A percentile compares a stretch with the other conserved stretches of the same genome.
These are phyloP conservation scores for Leishmania amazonensis DNA, from an alignment of 208 protist species.

Conservation along the genomic window DNA sequence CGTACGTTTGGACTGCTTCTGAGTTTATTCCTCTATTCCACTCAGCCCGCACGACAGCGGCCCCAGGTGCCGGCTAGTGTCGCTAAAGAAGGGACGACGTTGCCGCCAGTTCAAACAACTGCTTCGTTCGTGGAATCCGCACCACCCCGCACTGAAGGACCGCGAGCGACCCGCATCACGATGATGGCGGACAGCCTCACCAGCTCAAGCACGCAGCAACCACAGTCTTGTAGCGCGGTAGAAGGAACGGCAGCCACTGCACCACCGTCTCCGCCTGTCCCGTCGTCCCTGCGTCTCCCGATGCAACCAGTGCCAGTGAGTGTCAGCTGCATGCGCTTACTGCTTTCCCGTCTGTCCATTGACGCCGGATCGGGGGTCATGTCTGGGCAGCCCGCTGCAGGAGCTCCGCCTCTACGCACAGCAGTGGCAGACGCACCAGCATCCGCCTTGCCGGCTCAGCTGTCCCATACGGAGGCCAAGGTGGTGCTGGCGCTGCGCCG, in stretches of 20 bases:
- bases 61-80: background rate
- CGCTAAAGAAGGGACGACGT: background rate
- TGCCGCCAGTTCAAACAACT: background rate
- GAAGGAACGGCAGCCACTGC: background rate
- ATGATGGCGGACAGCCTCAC: background rate
- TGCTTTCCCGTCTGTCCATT: constrained; percentile 17
- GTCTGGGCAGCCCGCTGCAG: background rate
- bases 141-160: background rate
- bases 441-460: background rate
- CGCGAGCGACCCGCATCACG: background rate
- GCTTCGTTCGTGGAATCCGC: background rate
- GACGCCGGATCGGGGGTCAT: background rate
- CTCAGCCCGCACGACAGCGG: constrained; percentile 44
- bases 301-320: constrained; percentile 26
- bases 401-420: background rate
- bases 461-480: constrained; percentile 25
- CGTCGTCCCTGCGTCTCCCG: constrained; percentile 4
- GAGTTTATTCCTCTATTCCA: constrained; percentile 60
- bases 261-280: constrained; percentile 7
- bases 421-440: background rate
- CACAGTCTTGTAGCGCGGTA: background rate
- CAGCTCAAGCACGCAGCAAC: background rate
- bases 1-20: constrained; percentile 71
- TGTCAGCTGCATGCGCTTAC: constrained; percentile 23
- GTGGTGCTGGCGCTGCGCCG: constrained; percentile 32